Evolutionary conservation across 169 alveolate genomes (phyloP).

Genomic region (Plasmodium cynomolgi): DNA sequence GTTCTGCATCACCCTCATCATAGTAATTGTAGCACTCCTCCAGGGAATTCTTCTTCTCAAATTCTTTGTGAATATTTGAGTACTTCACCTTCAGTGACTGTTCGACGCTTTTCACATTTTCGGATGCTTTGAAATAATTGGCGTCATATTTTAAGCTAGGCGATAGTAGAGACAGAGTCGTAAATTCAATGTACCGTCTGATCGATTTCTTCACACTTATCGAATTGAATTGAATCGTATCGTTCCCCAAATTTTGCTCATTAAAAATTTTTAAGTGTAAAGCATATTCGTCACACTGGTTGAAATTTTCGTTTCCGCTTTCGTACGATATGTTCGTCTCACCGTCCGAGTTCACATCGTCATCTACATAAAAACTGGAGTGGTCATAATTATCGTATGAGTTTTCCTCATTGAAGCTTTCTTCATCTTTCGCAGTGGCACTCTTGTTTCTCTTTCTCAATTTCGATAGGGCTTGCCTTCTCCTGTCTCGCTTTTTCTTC

Average conservation of each 20-base stretch:
- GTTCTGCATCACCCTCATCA: not conserved
- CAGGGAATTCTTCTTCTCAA: slow-evolving; percentile 29
- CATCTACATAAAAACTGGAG: not conserved
- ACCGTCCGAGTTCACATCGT: not conserved
- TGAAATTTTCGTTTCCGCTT: not conserved
- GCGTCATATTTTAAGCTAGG: slow-evolving; percentile 48
- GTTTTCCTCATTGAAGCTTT: not conserved
- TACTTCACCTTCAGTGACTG: slow-evolving; percentile 7
- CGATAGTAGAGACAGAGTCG: slow-evolving; percentile 45
- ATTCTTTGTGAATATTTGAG: slow-evolving; percentile 24
- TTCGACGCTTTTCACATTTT: slow-evolving; percentile 4
- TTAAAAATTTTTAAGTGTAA: slow-evolving; percentile 52
- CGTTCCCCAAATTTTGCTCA: slow-evolving; percentile 39
- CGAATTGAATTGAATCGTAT: slow-evolving; percentile 20
- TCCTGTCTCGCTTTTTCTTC: slow-evolving; percentile 8
- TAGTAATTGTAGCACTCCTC: slow-evolving; percentile 31
- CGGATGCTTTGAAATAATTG: slow-evolving; percentile 39
- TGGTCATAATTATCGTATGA: not conserved
- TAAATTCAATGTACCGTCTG: slow-evolving; percentile 64
- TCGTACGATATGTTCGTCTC: slow-evolving; percentile 6
- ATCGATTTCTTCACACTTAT: slow-evolving; percentile 63
- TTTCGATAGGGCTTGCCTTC: not conserved
- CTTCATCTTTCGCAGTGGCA: not conserved
- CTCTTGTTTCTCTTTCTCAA: not conserved
- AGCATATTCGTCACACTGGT: slow-evolving; percentile 36